These are phyloP conservation scores for Capronia coronata DNA, from an alignment of 2,329 filamentous ascomycete species.

Conservation along the genomic window DNA sequence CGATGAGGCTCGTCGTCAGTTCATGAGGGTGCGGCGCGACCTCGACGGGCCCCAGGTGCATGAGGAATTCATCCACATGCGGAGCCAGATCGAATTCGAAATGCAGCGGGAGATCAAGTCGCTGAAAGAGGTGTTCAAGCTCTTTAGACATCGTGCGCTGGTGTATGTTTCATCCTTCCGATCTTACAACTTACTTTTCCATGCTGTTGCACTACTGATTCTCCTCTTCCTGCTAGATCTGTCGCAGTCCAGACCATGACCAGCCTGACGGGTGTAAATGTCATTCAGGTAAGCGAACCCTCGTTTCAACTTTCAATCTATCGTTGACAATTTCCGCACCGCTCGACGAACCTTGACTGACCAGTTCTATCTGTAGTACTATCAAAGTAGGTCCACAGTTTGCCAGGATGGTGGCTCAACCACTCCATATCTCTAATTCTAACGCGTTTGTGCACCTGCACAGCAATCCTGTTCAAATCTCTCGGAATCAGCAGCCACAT, in stretches of 20 bases:
- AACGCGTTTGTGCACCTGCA: neutral
- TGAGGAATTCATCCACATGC: slow-evolving; percentile 72
- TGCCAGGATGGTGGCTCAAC: too few relatives aligned
- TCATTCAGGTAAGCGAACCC: slow-evolving; percentile 58
- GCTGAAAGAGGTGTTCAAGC: slow-evolving; percentile 52
- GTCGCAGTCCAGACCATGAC: slow-evolving; percentile 75
- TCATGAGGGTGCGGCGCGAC: slow-evolving; percentile 68
- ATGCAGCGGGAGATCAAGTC: slow-evolving; percentile 51
- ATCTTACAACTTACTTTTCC: too few relatives aligned
- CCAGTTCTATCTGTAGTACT: slow-evolving; percentile 44
- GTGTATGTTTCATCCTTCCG: slow-evolving; percentile 34
- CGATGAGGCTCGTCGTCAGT: slow-evolving; percentile 55
- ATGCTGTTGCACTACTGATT: slow-evolving; percentile 50
- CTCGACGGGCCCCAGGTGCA: slow-evolving; percentile 68
- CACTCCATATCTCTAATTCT: neutral
- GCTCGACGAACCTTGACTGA: neutral
- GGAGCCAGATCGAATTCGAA: slow-evolving; percentile 86
- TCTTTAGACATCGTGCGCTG: slow-evolving; percentile 59
- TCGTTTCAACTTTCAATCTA: too few relatives aligned
- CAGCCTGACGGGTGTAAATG: slow-evolving; percentile 81
- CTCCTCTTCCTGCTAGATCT: slow-evolving; percentile 39
- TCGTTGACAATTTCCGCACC: neutral
- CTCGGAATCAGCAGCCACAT: slow-evolving; percentile 44
- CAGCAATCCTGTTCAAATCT: slow-evolving; percentile 64
- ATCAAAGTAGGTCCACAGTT: slow-evolving; percentile 46